Evolutionary conservation across 352 stramenopile genomes (phyloP), one percentile per base, ranked within the genome.

Genomic region (Pythium grandisporangium): DNA sequence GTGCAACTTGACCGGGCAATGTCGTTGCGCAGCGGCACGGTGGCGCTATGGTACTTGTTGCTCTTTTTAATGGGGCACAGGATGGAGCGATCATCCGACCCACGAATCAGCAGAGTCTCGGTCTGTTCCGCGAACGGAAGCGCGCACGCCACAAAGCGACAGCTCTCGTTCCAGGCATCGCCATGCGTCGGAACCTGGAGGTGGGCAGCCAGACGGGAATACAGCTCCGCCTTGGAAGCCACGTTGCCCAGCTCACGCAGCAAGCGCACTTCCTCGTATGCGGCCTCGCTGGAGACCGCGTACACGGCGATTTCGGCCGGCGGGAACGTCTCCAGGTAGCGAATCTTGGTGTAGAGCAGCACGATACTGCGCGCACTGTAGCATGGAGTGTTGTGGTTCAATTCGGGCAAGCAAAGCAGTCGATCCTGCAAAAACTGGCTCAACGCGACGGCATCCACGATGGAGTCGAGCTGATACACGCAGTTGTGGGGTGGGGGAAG

Each of bases 11-110:
- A 80, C 5, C 84, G 70, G 11, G 66, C 58, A 40, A 95, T 81
- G 40, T 85, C 69, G 33, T 44, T 70, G n/a, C 48, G 51, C 35
- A 56, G 69, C 11, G 71, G 63, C 12, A 93, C 61, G n/a, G 82
- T 91, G 16, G 82, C 89, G 42, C 68, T 75, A 50, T 90, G 74
- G 47, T 95, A 95, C 41, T 87, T 94, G 68, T 95, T 94, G n/a
- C 75, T 87, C 55, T 90, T 85, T 30, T 63, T 61, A 3, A 49
- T 47, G n/a, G 75, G 58, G 46, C 71, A 85, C 5, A 95, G 40
- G 24, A 84, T 48, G 20, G 82, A 88, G 20, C 84, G 76, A 45
- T 95, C 84, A 51, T 95, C 84, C 36, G 80, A 93, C 21, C 84
- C 84, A 21, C 74, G 77, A 20, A 88, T 61, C 25, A 95, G 53